phyloP scores from a whole-genome alignment of 2,329 filamentous ascomycete genomes.

The Neophaeococcomyces aloes region DNA sequence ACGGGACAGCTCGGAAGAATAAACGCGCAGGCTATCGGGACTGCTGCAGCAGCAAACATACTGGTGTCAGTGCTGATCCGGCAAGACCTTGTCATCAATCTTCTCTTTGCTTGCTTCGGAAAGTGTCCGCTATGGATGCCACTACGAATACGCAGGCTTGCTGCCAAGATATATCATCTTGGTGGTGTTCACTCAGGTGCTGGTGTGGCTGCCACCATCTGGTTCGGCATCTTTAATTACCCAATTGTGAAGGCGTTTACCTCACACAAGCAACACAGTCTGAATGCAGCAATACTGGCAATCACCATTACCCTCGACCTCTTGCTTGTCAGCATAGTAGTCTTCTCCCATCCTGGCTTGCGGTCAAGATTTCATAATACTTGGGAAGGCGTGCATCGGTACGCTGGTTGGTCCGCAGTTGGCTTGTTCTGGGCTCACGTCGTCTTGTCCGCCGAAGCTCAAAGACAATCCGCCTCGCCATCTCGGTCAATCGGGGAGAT shows the following conservation, averaged over 20 bases:
- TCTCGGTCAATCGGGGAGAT: conserved; percentile 27
- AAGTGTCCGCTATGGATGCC: conserved; percentile 37
- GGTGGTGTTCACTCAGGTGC: conserved; percentile 46
- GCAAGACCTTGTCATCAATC: conserved; percentile 45
- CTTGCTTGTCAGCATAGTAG: conserved; percentile 50
- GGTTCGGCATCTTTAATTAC: conserved; percentile 34
- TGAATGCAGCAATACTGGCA: conserved; percentile 33
- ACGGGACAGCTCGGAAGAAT: conserved; percentile 28
- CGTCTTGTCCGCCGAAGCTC: conserved; percentile 43
- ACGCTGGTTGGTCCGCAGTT: conserved; percentile 59
- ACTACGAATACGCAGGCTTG: conserved; percentile 35
- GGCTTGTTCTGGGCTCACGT: conserved; percentile 55
- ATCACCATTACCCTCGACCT: conserved; percentile 49
- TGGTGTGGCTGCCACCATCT: conserved; percentile 38
- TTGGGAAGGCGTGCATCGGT: conserved; percentile 63
- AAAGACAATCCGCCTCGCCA: conserved; percentile 26
- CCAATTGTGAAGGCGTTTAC: conserved; percentile 22
- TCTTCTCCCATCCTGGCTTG: conserved; percentile 53
- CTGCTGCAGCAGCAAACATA: conserved; percentile 38
- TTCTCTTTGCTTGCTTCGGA: conserved; percentile 37
- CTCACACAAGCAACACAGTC: conserved; percentile 11
- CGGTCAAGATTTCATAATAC: conserved; percentile 54
- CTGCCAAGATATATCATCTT: conserved; percentile 44
- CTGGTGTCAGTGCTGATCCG: conserved; percentile 39
- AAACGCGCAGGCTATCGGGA: conserved; percentile 25